These are phyloP conservation scores for Pezicula neosporulosa DNA, from an alignment of 2,329 filamentous ascomycete species.

Conservation along the genomic window DNA sequence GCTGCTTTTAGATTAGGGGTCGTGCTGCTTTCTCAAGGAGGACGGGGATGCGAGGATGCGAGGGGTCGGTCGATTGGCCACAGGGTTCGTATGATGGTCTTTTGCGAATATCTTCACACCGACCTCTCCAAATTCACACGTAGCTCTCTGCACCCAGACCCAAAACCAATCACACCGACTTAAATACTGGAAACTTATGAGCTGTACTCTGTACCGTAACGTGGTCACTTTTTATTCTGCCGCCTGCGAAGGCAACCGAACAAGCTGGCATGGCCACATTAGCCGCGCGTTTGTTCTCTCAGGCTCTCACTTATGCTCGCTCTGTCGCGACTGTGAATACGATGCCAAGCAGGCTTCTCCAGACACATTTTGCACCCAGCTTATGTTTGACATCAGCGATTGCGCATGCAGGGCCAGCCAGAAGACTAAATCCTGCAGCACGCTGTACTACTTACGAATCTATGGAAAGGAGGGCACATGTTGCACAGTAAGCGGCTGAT, in stretches of 20 bases:
- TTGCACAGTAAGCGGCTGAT: background rate
- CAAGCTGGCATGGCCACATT: background rate
- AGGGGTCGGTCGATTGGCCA: background rate
- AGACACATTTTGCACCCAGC: background rate
- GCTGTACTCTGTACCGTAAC: too few species aligned
- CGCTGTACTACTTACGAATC: background rate
- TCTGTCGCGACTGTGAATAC: background rate
- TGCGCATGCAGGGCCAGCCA: background rate
- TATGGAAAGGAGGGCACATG: background rate
- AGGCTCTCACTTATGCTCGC: background rate
- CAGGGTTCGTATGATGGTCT: background rate
- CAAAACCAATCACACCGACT: too few species aligned
- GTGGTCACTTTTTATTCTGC: too few species aligned
- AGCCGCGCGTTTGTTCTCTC: background rate
- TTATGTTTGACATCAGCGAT: background rate
- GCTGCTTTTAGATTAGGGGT: background rate
- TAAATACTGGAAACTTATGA: too few species aligned
- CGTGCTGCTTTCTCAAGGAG: background rate
- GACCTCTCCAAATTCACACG: too few species aligned
- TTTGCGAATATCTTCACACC: too few species aligned
- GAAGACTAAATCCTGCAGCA: background rate
- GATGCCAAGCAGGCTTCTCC: background rate
- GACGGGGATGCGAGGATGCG: background rate
- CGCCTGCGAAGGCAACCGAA: too few species aligned
- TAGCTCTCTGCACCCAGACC: too few species aligned